A percentile compares a stretch with the other conserved stretches of the same genome.
Evolutionary conservation across 1,139 yeast genomes (phyloP).

Genomic region (Debaryomyces robertsiae): DNA sequence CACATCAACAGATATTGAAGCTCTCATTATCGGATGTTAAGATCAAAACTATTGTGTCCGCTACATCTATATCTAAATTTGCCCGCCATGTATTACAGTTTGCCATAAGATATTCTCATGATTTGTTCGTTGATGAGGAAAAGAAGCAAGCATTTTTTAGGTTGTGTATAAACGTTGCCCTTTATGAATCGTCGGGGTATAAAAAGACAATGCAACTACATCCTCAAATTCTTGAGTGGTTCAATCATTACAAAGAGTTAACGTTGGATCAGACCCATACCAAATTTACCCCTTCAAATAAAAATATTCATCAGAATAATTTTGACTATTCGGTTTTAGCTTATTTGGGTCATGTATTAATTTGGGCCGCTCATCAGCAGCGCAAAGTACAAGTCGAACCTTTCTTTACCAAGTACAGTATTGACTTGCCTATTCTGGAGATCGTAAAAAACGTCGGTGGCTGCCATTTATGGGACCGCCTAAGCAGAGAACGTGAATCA

Average conservation of each 20-base stretch:
- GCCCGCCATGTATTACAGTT: conserved; percentile 34
- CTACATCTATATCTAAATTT: conserved; percentile 36
- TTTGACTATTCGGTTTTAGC: conserved; percentile 45
- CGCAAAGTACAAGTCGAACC: conserved; percentile 20
- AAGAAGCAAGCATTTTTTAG: conserved; percentile 30
- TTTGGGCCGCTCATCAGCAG: conserved; percentile 41
- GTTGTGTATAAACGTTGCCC: conserved; percentile 41
- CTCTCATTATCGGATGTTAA: conserved; percentile 42
- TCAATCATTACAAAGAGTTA: conserved; percentile 38
- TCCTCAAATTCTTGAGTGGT: conserved; percentile 33
- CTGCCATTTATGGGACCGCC: conserved; percentile 46
- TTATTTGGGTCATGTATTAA: conserved; percentile 43
- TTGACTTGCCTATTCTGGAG: conserved; percentile 20
- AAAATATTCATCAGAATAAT: conserved; percentile 36
- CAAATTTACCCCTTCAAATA: conserved; percentile 39
- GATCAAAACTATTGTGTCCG: conserved; percentile 39
- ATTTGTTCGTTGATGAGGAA: conserved; percentile 30
- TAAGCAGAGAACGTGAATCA: conserved; percentile 35
- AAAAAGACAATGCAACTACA: conserved; percentile 29
- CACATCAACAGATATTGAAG: conserved; percentile 39
- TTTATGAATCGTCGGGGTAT: conserved; percentile 44
- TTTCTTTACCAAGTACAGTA: conserved; percentile 25
- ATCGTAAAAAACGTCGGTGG: conserved; percentile 42
- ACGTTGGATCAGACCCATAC: conserved; percentile 40
- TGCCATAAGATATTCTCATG: conserved; percentile 28